phyloP scores from a whole-genome alignment of 306 rosid genomes.

The Vigna hirtella region DNA sequence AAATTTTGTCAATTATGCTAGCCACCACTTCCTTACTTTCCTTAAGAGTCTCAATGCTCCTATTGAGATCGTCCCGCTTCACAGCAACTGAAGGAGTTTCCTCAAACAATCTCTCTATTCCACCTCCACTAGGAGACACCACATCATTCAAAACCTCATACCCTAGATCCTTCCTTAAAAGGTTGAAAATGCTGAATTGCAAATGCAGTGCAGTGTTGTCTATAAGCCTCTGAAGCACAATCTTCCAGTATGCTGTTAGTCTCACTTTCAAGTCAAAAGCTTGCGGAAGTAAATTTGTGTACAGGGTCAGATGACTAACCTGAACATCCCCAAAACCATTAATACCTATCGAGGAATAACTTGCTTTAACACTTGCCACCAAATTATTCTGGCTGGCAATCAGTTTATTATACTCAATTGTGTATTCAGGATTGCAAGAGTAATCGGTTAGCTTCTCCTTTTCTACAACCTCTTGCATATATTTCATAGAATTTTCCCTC shows the following conservation, averaged over 20 bases:
- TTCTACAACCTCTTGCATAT: conserved; percentile 44
- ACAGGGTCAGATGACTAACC: conserved; percentile 9
- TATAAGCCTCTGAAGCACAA: conserved; percentile 53
- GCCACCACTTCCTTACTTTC: not conserved
- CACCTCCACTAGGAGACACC: conserved; percentile 36
- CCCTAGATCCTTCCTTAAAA: conserved; percentile 50
- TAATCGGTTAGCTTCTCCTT: conserved; percentile 56
- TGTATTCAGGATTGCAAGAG: conserved; percentile 49
- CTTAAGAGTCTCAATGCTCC: not conserved
- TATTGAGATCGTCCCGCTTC: conserved; percentile 48
- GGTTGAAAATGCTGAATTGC: conserved; percentile 36
- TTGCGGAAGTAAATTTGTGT: conserved; percentile 1
- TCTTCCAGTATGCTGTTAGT: conserved; percentile 57
- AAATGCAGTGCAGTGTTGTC: conserved; percentile 59
- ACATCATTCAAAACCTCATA: conserved; percentile 40
- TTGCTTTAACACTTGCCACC: not conserved
- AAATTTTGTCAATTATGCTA: not conserved
- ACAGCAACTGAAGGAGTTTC: conserved; percentile 53
- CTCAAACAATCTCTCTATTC: conserved; percentile 56
- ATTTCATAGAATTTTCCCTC: conserved; percentile 37
- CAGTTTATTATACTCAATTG: conserved; percentile 11
- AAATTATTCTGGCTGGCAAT: conserved; percentile 27
- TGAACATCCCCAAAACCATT: conserved; percentile 47
- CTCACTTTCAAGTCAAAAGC: conserved; percentile 60
- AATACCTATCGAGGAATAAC: not conserved